These are phyloP conservation scores for Colletotrichum camelliae DNA, from an alignment of 2,329 filamentous ascomycete genomes.

Conservation along the genomic window DNA sequence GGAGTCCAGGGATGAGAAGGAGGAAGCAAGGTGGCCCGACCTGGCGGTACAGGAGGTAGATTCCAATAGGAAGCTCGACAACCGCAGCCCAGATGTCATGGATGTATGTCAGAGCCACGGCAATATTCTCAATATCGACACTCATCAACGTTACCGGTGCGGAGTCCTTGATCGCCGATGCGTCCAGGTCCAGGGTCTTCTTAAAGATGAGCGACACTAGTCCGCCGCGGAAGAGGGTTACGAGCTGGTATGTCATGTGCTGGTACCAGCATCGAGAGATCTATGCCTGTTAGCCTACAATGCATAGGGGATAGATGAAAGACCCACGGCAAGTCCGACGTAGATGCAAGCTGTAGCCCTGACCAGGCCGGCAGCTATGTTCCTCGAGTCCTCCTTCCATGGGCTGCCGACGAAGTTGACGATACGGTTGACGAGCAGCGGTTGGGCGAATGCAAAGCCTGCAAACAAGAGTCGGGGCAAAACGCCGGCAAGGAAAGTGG, in stretches of 20 bases:
- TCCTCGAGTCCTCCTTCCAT: conserved; percentile 26
- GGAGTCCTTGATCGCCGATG: conserved; percentile 35
- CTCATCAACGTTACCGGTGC: conserved; percentile 51
- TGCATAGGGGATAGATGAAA: not conserved
- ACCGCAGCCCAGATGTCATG: conserved; percentile 44
- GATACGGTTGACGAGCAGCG: conserved; percentile 45
- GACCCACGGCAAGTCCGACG: conserved; percentile 43
- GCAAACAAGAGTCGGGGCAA: conserved; percentile 41
- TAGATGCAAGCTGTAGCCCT: conserved; percentile 46
- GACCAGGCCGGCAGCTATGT: conserved; percentile 42
- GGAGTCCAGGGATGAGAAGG: conserved; percentile 30
- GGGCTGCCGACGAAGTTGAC: conserved; percentile 35
- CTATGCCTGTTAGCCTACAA: not conserved
- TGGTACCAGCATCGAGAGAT: conserved; percentile 30
- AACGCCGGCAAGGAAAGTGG: conserved; percentile 35
- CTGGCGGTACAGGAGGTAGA: conserved; percentile 40
- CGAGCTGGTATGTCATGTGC: conserved; percentile 39
- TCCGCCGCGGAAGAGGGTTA: conserved; percentile 40
- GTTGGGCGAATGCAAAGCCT: conserved; percentile 49
- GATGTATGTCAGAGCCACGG: conserved; percentile 27
- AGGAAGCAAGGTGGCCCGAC: conserved; percentile 34
- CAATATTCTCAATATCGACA: conserved; percentile 45
- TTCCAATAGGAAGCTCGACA: conserved; percentile 40
- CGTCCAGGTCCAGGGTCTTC: conserved; percentile 43
- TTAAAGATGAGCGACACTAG: conserved; percentile 53